Base-by-base conservation (phyloP, 495 filamentous ascomycete species). In the Friedmanniomyces endolithicus region DNA sequence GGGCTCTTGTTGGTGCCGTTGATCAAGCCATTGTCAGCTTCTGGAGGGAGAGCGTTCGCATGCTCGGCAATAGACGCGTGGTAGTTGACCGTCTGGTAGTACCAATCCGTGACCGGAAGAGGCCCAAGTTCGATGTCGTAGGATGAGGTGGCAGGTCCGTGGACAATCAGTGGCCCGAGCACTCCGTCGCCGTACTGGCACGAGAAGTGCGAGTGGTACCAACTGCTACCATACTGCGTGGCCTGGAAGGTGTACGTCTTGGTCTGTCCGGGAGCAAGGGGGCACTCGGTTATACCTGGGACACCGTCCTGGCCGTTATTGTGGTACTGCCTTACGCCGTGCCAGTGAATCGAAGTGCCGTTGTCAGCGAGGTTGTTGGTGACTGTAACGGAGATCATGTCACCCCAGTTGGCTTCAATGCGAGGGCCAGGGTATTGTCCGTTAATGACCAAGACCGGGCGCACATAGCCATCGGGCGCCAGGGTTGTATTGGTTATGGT, bases 271-370 rank as follows among this genome's bases (percentile, higher is more conserved):
- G 67, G 67, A 14, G 67, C 64, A 50, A 70, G 56, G 0, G 68
- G 68, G 49, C 67, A 71, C 51, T 70, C 64, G 7, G 68, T 71
- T 12, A 70, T 49, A 24, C 68, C 68, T 25, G 64, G 64, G 0
- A 65, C 63, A 29, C 68, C 68, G 35, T 71, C 68, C 25, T 65
- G 35, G 14, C 48, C 45, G 48, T 57, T 63, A 20, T 52, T 61
- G 47, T 63, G 56, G 20, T 66, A 53, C 52, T 70, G 67, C 11
- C 68, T 49, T 14, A 71, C 53, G 23, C 68, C 68, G 52, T 71
- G 68, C 64, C 64, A 70, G 45, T 71, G 68, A 22, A 70, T 68
- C 6, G 54, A 53, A n/a, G 67, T 70, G 17, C 68, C 68, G 51
- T 71, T 71, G 50, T 69, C 41, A 25, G 66, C 50, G 25, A 71